These are phyloP conservation scores for Rugosomyces carneus DNA, from an alignment of 1,284 basidiomycete species.

Conservation along the genomic window DNA sequence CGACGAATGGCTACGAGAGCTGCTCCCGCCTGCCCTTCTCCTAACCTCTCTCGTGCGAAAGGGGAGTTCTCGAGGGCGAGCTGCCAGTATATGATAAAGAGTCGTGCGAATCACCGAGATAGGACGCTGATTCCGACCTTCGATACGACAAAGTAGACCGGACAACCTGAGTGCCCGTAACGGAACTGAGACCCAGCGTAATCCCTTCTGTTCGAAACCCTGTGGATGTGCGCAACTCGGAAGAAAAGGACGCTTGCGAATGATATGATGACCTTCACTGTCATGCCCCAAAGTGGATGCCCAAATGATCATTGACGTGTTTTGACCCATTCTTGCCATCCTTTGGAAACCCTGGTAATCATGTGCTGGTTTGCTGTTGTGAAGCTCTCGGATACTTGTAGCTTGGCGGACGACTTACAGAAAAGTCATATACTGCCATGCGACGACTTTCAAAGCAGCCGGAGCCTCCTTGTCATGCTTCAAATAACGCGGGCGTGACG, in stretches of 20 bases:
- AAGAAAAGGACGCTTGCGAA: slow-evolving; percentile 29
- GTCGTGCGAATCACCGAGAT: slow-evolving; percentile 53
- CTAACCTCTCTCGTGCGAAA: slow-evolving; percentile 56
- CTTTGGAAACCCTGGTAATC: slow-evolving; percentile 39
- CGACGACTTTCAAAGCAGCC: slow-evolving; percentile 63
- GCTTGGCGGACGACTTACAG: slow-evolving; percentile 45
- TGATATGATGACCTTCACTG: slow-evolving; percentile 32
- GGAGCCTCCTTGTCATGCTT: no score
- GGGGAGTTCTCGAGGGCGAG: slow-evolving; percentile 30
- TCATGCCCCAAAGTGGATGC: slow-evolving; percentile 30
- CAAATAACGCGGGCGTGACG: slow-evolving; percentile 54
- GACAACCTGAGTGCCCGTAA: slow-evolving; percentile 38
- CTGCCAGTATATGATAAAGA: slow-evolving; percentile 29
- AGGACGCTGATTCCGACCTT: slow-evolving; percentile 48
- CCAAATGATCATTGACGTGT: no score
- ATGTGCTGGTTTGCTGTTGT: no score
- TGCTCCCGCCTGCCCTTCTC: slow-evolving; percentile 40
- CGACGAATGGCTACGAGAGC: slow-evolving; percentile 32
- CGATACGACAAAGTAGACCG: slow-evolving; percentile 51
- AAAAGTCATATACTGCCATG: slow-evolving; percentile 58
- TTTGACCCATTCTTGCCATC: no score
- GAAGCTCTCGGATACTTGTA: no score
- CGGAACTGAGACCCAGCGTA: slow-evolving; percentile 13
- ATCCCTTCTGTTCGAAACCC: slow-evolving; percentile 21
- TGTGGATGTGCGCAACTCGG: slow-evolving; percentile 27